A percentile compares a stretch with the other conserved stretches of the same genome.
Conservation (phyloP, 108 stramenopile species). For the Nitzschia sp. region DNA sequence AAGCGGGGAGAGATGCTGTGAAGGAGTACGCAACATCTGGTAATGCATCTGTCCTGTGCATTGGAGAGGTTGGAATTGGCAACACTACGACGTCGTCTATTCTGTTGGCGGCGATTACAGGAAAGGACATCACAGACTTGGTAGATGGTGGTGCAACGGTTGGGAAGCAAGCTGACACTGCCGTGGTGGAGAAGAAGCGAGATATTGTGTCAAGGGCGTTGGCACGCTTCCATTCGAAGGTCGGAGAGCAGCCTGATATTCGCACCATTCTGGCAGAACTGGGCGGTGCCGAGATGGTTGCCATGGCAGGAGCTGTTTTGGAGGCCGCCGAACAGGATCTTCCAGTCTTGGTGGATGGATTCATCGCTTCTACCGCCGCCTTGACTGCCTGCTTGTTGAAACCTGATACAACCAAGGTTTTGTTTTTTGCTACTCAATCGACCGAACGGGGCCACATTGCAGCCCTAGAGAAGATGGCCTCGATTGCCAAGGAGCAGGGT, state of each 20-base stretch:
- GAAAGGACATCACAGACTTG: conserved; percentile 24
- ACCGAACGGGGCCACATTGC: conserved; percentile 60
- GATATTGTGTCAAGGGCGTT: conserved; percentile 62
- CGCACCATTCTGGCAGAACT: conserved; percentile 38
- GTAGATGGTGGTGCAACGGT: conserved; percentile 66
- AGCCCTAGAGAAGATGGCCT: conserved; percentile 50
- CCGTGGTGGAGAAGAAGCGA: conserved; percentile 53
- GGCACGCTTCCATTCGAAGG: conserved; percentile 2
- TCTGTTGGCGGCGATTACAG: conserved; percentile 57
- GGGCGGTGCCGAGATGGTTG: conserved; percentile 80
- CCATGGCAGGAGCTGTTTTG: conserved; percentile 71
- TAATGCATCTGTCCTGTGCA: conserved; percentile 32
- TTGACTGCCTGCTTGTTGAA: conserved; percentile 60
- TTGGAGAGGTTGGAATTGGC: conserved; percentile 87
- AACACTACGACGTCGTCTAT: conserved; percentile 77
- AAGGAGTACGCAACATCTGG: conserved; percentile 25
- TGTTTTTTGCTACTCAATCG: conserved; percentile 68
- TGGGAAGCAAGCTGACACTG: conserved; percentile 48
- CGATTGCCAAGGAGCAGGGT: conserved; percentile 42
- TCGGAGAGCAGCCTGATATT: conserved; percentile 5
- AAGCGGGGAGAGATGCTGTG: conserved; percentile 41
- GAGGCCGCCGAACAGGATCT: conserved; percentile 52
- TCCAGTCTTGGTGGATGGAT: conserved; percentile 77
- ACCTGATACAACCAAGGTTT: conserved; percentile 42
- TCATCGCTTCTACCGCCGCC: conserved; percentile 73